Evolutionary conservation across 2,329 filamentous ascomycete genomes (phyloP).

Genomic region (Penicillium thymicola): DNA sequence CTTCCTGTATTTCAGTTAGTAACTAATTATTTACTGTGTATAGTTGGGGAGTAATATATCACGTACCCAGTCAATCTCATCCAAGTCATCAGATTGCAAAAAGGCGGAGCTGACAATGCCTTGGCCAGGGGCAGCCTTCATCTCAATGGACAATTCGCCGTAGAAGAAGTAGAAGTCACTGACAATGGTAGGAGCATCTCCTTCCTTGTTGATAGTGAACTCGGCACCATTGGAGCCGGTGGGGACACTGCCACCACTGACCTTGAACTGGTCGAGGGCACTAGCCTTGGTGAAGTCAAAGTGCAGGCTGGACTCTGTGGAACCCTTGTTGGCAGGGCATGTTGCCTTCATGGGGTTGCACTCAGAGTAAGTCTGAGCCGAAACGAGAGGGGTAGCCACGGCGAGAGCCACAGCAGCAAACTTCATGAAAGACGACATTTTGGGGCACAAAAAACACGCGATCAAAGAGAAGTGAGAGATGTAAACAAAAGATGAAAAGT

Average conservation of each 20-base stretch:
- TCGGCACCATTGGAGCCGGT: slow-evolving; percentile 69
- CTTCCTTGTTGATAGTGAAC: slow-evolving; percentile 73
- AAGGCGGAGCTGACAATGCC: slow-evolving; percentile 93
- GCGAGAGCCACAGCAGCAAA: slow-evolving; percentile 31
- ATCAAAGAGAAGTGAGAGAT: not conserved
- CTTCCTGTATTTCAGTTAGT: slow-evolving; percentile 32
- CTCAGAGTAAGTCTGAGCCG: slow-evolving; percentile 69
- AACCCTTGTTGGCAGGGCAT: slow-evolving; percentile 69
- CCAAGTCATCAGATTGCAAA: slow-evolving; percentile 85
- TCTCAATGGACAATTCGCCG: slow-evolving; percentile 76
- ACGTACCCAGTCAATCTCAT: slow-evolving; percentile 98
- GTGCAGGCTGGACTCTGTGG: slow-evolving; percentile 47
- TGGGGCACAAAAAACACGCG: slow-evolving; percentile 1
- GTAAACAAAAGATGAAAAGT: not conserved
- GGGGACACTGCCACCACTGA: slow-evolving; percentile 62
- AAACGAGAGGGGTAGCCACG: slow-evolving; percentile 30
- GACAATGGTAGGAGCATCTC: slow-evolving; percentile 80
- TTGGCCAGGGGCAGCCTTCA: slow-evolving; percentile 80
- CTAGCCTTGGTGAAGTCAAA: slow-evolving; percentile 49
- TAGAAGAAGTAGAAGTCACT: slow-evolving; percentile 99
- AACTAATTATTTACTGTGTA: slow-evolving; percentile 61
- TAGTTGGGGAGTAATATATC: slow-evolving; percentile 38
- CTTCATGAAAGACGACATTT: slow-evolving; percentile 33
- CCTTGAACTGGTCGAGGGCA: slow-evolving; percentile 60
- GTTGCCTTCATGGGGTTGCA: slow-evolving; percentile 63